Evolutionary conservation across 2,329 filamentous ascomycete species (phyloP).

Genomic region (Colletotrichum higginsianum): DNA sequence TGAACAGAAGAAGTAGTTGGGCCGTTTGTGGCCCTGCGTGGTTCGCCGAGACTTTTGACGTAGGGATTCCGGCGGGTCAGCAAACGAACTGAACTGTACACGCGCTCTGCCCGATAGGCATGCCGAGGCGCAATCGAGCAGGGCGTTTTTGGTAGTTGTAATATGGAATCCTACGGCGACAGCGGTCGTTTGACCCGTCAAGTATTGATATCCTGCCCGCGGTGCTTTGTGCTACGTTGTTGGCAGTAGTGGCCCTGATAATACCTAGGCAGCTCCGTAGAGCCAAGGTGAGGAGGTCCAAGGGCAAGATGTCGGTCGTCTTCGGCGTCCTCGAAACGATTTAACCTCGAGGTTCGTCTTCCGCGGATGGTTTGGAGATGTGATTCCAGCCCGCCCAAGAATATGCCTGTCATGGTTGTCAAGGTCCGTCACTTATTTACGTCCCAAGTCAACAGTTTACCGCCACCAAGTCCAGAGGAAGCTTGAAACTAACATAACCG

Average conservation of each 20-base stretch:
- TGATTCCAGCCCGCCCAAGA: not conserved
- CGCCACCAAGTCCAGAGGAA: no score
- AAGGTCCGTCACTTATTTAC: no score
- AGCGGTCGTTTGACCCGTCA: not conserved
- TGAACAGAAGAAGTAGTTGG: constrained; percentile 10
- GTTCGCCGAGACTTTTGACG: not conserved
- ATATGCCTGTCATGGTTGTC: no score
- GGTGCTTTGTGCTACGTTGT: not conserved
- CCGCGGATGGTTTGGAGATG: no score
- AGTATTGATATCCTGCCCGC: not conserved
- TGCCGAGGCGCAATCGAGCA: not conserved
- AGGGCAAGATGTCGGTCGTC: no score
- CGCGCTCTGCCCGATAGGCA: constrained; percentile 19
- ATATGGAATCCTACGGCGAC: not conserved
- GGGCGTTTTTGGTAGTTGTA: not conserved
- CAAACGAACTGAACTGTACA: constrained; percentile 24
- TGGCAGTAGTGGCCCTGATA: not conserved
- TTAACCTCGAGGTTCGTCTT: no score
- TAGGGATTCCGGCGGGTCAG: constrained; percentile 9
- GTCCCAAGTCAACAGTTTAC: no score
- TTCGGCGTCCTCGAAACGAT: not conserved
- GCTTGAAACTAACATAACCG: no score
- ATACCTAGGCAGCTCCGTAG: no score
- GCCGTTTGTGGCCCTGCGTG: not conserved
- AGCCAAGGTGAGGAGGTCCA: no score